These are phyloP conservation scores for Boletus sp. DNA, from an alignment of 1,284 basidiomycete genomes.

Conservation along the genomic window DNA sequence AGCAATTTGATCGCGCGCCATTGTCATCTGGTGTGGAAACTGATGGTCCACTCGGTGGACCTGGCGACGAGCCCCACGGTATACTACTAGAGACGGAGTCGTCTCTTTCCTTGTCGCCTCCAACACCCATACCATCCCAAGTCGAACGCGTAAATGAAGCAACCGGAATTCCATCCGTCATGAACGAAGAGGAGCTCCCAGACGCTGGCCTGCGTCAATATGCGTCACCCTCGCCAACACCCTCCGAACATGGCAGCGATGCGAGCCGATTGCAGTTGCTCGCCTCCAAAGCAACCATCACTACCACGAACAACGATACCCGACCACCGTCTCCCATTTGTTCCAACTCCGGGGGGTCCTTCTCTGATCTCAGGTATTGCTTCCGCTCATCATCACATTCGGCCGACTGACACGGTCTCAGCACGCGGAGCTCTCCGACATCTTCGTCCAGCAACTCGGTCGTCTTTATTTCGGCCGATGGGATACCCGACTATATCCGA, in stretches of 20 bases:
- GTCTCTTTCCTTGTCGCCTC: slow-evolving; percentile 1
- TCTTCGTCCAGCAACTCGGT: slow-evolving; percentile 23
- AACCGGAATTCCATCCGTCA: background rate
- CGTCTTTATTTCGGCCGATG: slow-evolving; percentile 30
- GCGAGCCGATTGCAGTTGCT: slow-evolving; percentile 1
- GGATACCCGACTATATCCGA: slow-evolving; percentile 30
- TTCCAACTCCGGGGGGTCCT: slow-evolving; percentile 10
- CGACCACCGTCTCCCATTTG: slow-evolving; percentile 13
- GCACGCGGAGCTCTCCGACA: slow-evolving; percentile 10
- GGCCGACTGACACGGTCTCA: slow-evolving; percentile 6
- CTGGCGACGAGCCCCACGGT: background rate
- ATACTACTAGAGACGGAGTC: slow-evolving; percentile 1
- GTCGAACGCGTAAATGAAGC: background rate
- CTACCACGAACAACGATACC: slow-evolving; percentile 3
- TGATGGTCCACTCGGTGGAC: background rate
- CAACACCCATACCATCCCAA: background rate
- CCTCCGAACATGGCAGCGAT: slow-evolving; percentile 30
- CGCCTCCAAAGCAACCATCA: slow-evolving; percentile 1
- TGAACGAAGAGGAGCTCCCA: background rate
- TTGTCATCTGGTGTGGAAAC: background rate
- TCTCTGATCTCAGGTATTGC: slow-evolving; percentile 21
- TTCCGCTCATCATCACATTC: background rate
- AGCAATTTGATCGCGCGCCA: background rate
- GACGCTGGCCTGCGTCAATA: background rate
- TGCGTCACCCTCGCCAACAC: slow-evolving; percentile 25